phyloP scores from a whole-genome alignment of 2,329 filamentous ascomycete species.

The Aspergillus alliaceus region DNA sequence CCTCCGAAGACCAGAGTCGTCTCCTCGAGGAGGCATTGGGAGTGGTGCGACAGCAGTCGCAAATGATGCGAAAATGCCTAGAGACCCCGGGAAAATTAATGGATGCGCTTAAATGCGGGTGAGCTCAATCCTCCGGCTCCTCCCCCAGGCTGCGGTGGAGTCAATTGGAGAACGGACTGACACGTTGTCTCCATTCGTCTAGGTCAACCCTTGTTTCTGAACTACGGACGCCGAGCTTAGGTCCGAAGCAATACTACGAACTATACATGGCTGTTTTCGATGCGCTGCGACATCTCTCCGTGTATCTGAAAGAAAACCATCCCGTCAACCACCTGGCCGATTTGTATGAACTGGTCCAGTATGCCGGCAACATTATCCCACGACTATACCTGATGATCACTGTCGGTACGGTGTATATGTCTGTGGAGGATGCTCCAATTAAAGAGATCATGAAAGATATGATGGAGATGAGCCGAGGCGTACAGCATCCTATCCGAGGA shows the following conservation, averaged over 20 bases:
- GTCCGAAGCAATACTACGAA: conserved; percentile 99
- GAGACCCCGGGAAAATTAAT: conserved; percentile 98
- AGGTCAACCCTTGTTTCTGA: conserved; percentile 99
- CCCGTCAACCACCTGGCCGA: conserved; percentile 97
- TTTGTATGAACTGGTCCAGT: conserved; percentile 95
- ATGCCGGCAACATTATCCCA: conserved; percentile 96
- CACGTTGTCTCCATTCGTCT: conserved; percentile 14
- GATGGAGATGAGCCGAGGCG: conserved; percentile 99
- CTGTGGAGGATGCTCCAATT: conserved; percentile 94
- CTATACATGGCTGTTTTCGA: conserved; percentile 99
- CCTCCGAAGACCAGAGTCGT: conserved; percentile 78
- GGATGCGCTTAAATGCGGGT: conserved; percentile 99
- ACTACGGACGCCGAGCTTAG: conserved; percentile 90
- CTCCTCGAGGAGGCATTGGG: conserved; percentile 95
- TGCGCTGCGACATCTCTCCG: conserved; percentile 90
- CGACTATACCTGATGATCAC: conserved; percentile 98
- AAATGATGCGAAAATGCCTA: conserved; percentile 95
- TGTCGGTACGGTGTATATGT: conserved; percentile 98
- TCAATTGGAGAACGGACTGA: conserved; percentile 6
- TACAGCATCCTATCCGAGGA: conserved; percentile 94
- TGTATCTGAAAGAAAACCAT: conserved; percentile 95
- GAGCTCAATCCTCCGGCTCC: conserved; percentile 41
- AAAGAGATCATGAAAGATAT: conserved; percentile 99
- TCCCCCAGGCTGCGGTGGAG: conserved; percentile 27
- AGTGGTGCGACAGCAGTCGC: conserved; percentile 95